Evolutionary conservation across 1,284 basidiomycete genomes (phyloP), one percentile per base, ranked within the genome.

Genomic region (Rhodotorula sp.): DNA sequence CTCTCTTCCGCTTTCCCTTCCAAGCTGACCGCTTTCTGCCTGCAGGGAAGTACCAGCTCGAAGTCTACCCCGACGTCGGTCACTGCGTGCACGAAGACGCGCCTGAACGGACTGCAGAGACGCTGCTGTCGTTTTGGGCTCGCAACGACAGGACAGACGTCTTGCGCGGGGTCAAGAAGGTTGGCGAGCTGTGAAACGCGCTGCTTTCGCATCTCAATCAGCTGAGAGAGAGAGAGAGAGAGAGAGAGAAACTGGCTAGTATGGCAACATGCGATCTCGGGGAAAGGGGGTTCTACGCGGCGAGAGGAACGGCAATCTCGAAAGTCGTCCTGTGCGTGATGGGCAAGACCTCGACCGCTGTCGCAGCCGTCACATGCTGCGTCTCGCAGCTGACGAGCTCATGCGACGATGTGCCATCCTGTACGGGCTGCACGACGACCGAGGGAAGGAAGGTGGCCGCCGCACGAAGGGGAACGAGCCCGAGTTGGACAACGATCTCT

Each of bases 41-140:
- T 34, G 78, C 91, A 81, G 94, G 94, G 67, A 97, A 97, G 80
- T 98, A 97, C 81, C 95, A 98, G 81, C 85, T 97, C 76, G 88
- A 87, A 30, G 92, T 98, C 34, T 86, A 96, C 71, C 86, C 86
- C 6, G 87, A 87, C 28, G 92, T 92, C 0, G 95, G 95, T 0
- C 95, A 99, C 78, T 90, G 95, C 82, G 80, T 99, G 54, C 95
- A 98, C 65, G 94, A 97, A 89, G 94, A 98, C 77, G 87, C 94
- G 75, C 94, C 94, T 0, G 87, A 84, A 2, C 84, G 84, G 26
- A 82, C 94, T 2, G 93, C 94, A 0, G 86, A 89, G 69, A 87
- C 90, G 40, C 78, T 98, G 55, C 85, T 92, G 4, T 88, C 91
- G 59, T 98, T 98, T 79, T 97, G 93, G 92, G 85, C 85, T 76